Conservation (phyloP, 768 basidiomycete species). For the Gyrodon lividus region DNA sequence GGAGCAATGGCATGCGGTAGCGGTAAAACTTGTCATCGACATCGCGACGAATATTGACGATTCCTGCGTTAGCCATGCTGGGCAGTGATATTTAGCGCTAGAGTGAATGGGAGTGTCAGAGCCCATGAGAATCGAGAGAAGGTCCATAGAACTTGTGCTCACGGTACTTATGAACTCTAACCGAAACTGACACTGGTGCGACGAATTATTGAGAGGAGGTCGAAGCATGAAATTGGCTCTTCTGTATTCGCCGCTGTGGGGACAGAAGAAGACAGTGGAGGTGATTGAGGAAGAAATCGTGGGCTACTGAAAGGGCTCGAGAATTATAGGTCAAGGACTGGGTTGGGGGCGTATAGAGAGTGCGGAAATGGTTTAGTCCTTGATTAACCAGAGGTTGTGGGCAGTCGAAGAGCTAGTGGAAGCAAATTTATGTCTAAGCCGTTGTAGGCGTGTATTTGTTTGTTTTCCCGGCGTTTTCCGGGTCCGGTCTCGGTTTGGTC, state of each 20-base stretch:
- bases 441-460: slow-evolving; percentile 20
- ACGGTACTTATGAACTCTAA: slow-evolving; percentile 55
- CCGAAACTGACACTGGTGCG: slow-evolving; percentile 58
- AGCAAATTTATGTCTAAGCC: slow-evolving; percentile 24
- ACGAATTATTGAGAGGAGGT: slow-evolving; percentile 73
- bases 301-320: slow-evolving; percentile 13
- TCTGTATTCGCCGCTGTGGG: slow-evolving; percentile 30
- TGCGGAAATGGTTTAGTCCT: neutral
- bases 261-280: slow-evolving; percentile 31
- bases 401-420: neutral
- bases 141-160: slow-evolving; percentile 22
- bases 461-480: slow-evolving; percentile 18
- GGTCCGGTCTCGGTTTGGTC: too few species aligned
- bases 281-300: slow-evolving; percentile 30
- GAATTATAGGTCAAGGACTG: neutral
- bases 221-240: slow-evolving; percentile 79
- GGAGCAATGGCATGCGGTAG: slow-evolving; percentile 94
- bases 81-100: slow-evolving; percentile 62
- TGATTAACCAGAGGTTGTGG: neutral
- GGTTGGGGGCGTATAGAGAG: slow-evolving; percentile 9
- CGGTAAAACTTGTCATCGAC: slow-evolving; percentile 97
- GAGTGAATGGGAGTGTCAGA: neutral
- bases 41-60: slow-evolving; percentile 93
- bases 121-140: neutral
- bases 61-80: slow-evolving; percentile 80